phyloP scores from a whole-genome alignment of 441 rosid species.

The Gossypium schwendimanii region DNA sequence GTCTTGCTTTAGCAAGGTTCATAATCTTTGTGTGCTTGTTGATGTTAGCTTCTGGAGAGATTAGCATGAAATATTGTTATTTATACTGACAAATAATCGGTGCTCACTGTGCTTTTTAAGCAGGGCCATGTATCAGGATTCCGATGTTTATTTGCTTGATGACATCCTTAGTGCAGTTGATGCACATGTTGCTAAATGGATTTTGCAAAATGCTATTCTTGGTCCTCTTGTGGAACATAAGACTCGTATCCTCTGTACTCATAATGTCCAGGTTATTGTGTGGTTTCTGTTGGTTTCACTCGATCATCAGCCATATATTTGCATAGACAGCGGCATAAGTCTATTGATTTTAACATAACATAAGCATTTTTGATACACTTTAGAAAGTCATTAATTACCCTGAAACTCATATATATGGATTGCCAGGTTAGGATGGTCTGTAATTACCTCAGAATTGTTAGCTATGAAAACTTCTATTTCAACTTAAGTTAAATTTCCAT shows the following conservation, averaged over 20 bases:
- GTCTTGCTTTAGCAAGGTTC: slow-evolving; percentile 96
- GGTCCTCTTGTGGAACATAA: slow-evolving; percentile 57
- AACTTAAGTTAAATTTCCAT: neutral
- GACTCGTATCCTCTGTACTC: slow-evolving; percentile 84
- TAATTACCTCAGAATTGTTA: neutral
- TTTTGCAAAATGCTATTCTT: slow-evolving; percentile 60
- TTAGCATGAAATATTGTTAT: slow-evolving; percentile 14
- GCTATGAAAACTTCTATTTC: neutral
- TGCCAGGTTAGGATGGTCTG: neutral
- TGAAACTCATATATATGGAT: neutral
- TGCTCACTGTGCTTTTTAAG: slow-evolving; percentile 13
- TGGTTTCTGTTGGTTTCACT: slow-evolving; percentile 7
- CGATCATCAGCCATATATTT: neutral
- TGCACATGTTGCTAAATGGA: slow-evolving; percentile 86
- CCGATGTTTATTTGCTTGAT: slow-evolving; percentile 71
- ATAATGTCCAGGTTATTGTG: slow-evolving; percentile 63
- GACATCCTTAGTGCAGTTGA: slow-evolving; percentile 96
- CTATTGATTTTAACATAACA: neutral
- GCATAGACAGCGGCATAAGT: neutral
- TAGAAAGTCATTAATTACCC: neutral
- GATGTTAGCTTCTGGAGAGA: slow-evolving; percentile 9
- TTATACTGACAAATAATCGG: slow-evolving; percentile 9
- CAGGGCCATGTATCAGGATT: slow-evolving; percentile 82
- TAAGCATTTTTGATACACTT: neutral
- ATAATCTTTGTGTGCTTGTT: slow-evolving; percentile 7